Evolutionary conservation across 495 filamentous ascomycete genomes (phyloP).

Genomic region (Delitschia confertaspora): DNA sequence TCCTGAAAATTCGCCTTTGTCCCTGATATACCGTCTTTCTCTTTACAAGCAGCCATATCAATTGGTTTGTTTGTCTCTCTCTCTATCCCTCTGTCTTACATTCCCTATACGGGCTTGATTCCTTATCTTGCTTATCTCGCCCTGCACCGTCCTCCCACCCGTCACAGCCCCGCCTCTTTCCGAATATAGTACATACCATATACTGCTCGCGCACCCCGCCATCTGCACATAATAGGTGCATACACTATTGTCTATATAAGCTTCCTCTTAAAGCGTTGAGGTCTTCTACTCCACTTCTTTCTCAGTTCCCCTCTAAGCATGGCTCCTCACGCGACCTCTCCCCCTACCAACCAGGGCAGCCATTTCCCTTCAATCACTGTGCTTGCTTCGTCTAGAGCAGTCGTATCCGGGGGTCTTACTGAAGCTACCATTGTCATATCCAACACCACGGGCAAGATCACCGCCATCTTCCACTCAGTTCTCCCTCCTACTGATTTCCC

Average conservation of each 20-base stretch:
- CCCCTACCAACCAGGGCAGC: constrained; percentile 23
- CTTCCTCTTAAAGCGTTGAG: no score
- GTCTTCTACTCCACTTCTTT: constrained; percentile 4
- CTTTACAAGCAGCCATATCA: constrained; percentile 2
- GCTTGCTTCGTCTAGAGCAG: constrained; percentile 71
- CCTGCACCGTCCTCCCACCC: constrained; percentile 2
- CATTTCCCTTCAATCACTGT: constrained; percentile 47
- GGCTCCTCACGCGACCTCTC: constrained; percentile 29
- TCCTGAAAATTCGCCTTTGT: constrained; percentile 8
- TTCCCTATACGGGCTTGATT: neutral
- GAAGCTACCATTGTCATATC: constrained; percentile 75
- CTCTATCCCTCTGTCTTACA: neutral
- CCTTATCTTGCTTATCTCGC: constrained; percentile 26
- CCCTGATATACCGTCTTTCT: constrained; percentile 12
- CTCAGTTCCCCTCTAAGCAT: constrained; percentile 8
- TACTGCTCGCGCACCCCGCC: constrained; percentile 9
- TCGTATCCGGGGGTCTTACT: constrained; percentile 59
- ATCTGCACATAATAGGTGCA: neutral
- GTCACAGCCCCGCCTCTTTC: neutral
- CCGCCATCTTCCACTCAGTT: constrained; percentile 62
- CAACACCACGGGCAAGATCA: constrained; percentile 71
- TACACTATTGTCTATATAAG: neutral
- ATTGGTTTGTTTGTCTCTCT: constrained; percentile 1
- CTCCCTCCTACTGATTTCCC: constrained; percentile 67
- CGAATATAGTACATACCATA: constrained; percentile 3